Conservation (phyloP, 1,139 yeast species). For the Citeromyces hawaiiensis region DNA sequence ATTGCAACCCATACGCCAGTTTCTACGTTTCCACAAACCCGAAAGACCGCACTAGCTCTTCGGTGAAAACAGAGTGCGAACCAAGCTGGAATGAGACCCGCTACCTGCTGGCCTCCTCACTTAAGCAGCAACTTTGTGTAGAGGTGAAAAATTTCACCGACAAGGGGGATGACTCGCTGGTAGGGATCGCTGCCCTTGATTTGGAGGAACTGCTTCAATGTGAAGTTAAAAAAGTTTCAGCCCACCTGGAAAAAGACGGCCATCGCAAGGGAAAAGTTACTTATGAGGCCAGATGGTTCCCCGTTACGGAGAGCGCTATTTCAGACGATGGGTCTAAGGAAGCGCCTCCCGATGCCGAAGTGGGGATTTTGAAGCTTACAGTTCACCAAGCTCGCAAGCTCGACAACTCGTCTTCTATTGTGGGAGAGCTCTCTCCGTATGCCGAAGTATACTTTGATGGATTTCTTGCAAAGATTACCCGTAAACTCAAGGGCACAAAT, state of each 20-base stretch:
- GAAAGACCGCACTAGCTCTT: slow-evolving; percentile 33
- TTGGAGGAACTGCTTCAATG: slow-evolving; percentile 47
- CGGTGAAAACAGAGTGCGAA: slow-evolving; percentile 36
- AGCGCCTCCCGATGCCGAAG: slow-evolving; percentile 41
- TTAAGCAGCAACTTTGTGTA: slow-evolving; percentile 44
- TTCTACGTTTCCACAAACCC: slow-evolving; percentile 31
- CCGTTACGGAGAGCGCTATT: slow-evolving; percentile 32
- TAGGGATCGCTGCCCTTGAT: slow-evolving; percentile 45
- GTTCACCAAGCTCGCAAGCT: slow-evolving; percentile 64
- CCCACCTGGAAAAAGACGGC: slow-evolving; percentile 24
- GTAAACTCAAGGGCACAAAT: slow-evolving; percentile 51
- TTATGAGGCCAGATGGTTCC: slow-evolving; percentile 54
- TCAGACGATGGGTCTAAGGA: slow-evolving; percentile 38
- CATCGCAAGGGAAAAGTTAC: slow-evolving; percentile 45
- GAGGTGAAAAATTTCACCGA: slow-evolving; percentile 40
- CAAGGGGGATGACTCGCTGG: slow-evolving; percentile 37
- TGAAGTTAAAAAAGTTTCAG: slow-evolving; percentile 18
- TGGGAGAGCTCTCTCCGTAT: slow-evolving; percentile 61
- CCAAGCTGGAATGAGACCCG: slow-evolving; percentile 60
- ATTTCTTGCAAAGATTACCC: slow-evolving; percentile 36
- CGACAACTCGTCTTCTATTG: slow-evolving; percentile 46
- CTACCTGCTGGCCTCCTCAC: slow-evolving; percentile 40
- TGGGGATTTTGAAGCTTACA: slow-evolving; percentile 59
- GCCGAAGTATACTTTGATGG: slow-evolving; percentile 52
- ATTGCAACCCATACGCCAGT: slow-evolving; percentile 49